Evolutionary conservation across 768 basidiomycete species (phyloP).

Genomic region (Mycena floridula): DNA sequence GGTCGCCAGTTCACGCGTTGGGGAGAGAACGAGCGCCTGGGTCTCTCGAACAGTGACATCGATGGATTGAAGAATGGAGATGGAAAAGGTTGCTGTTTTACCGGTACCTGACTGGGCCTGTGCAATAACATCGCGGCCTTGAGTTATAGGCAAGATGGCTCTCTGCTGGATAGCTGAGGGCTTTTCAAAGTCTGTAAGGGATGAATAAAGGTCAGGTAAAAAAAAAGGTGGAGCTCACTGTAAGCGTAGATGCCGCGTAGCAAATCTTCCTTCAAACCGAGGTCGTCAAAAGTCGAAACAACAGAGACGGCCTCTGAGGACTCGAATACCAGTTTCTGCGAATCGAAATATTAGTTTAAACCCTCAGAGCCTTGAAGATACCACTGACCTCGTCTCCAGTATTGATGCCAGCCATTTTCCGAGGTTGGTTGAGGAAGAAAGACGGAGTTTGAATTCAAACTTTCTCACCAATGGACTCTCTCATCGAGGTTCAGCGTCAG

Average conservation of each 20-base stretch:
- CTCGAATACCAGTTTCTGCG: constrained; percentile 88
- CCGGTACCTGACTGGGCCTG: constrained; percentile 99
- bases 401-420: constrained; percentile 77
- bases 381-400: constrained; percentile 74
- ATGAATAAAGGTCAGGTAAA: constrained; percentile 1
- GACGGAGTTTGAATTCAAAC: constrained; percentile 33
- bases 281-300: constrained; percentile 85
- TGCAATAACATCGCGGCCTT: constrained; percentile 96
- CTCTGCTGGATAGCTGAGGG: constrained; percentile 99
- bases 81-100: constrained; percentile 99
- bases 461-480: constrained; percentile 69
- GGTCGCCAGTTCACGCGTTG: constrained; percentile 98
- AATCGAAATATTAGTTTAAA: constrained; percentile 3
- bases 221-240: constrained; percentile 46
- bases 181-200: constrained; percentile 77
- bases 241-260: constrained; percentile 97
- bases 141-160: constrained; percentile 92
- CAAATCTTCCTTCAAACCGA: constrained; percentile 90
- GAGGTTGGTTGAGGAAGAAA: constrained; percentile 42
- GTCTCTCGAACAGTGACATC: constrained; percentile 92
- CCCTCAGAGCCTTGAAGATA: constrained; percentile 14
- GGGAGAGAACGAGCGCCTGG: constrained; percentile 93
- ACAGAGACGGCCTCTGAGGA: constrained; percentile 90
- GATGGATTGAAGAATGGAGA: constrained; percentile 97
- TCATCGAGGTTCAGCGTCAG: constrained; percentile 90